phyloP scores from a whole-genome alignment of 2,329 filamentous ascomycete genomes.

The Albophoma yamanashiensis region DNA sequence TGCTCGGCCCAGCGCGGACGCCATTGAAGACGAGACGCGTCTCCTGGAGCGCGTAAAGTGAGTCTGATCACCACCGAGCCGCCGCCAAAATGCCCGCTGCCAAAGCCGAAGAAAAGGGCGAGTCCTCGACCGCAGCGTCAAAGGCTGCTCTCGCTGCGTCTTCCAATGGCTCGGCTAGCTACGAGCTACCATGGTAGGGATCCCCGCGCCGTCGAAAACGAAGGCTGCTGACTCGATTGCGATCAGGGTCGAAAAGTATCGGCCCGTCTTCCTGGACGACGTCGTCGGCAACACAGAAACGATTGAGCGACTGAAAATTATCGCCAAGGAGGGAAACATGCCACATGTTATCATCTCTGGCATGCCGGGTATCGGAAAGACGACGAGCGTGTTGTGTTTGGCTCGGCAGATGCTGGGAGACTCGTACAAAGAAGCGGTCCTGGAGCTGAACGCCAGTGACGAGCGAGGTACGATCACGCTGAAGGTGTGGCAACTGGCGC shows the following conservation, averaged over 20 bases:
- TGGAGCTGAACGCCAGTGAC: slow-evolving; percentile 94
- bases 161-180: slow-evolving; percentile 42
- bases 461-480: slow-evolving; percentile 58
- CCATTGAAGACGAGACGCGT: slow-evolving; percentile 19
- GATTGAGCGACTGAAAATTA: slow-evolving; percentile 94
- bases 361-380: slow-evolving; percentile 98
- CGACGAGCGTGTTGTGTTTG: slow-evolving; percentile 86
- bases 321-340: slow-evolving; percentile 98
- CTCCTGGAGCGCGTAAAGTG: slow-evolving; percentile 26
- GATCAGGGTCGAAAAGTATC: slow-evolving; percentile 92
- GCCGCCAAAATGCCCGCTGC: slow-evolving; percentile 34
- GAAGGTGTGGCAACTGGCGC: background rate
- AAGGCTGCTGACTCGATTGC: slow-evolving; percentile 6
- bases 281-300: slow-evolving; percentile 97
- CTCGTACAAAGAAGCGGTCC: slow-evolving; percentile 91
- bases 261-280: slow-evolving; percentile 89
- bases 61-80: slow-evolving; percentile 10
- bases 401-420: slow-evolving; percentile 86
- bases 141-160: slow-evolving; percentile 43
- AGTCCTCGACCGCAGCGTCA: slow-evolving; percentile 49
- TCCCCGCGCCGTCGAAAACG: background rate
- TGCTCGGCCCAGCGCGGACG: background rate
- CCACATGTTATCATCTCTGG: slow-evolving; percentile 99
- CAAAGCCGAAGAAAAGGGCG: slow-evolving; percentile 42
- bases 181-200: slow-evolving; percentile 69